Evolutionary conservation across 345 rosid species (phyloP), one percentile per base, ranked within the genome.

Genomic region (Atalantia buxifolia): DNA sequence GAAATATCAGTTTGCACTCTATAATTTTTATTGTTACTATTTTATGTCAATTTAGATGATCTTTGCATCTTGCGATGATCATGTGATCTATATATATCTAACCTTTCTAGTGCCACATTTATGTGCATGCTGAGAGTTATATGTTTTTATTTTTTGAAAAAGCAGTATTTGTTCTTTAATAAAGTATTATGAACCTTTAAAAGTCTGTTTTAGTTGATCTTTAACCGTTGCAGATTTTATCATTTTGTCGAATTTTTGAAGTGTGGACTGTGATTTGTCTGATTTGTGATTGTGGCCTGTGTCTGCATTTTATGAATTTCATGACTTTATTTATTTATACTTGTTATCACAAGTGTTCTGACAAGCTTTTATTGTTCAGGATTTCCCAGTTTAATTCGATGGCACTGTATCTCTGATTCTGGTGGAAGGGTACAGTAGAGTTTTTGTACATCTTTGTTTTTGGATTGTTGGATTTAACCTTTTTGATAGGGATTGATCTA

Each of bases 401-500:
- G 85, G 80, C 78, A 45, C 65, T 18, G 82, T 79, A 74, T 69
- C 83, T 83, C 64, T 89, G 83, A 88, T 83, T 80, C 88, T 64
- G 78, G 83, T 74, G 79, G 78, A 69, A 81, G 84, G 82, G 68
- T 75, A 74, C 78, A 73, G 76, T 77, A 74, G 78, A 71, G 77
- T 76, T 77, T 42, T 40, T 81, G 55, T 80, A 79, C 81, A 79
- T 77, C 75, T 83, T 83, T 81, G 69, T 22, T 63, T 83, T 82
- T 71, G 64, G 66, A 81, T 86, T 77, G 76, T 86, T 86, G 81
- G 87, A 77, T 80, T 84, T 84, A 81, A 80, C 76, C 50, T 86
- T 88, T 83, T 86, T 84, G 81, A 86, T 86, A 92, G 81, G 77
- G 73, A 85, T 82, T 82, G 82, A 74, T 82, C 72, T 85, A 76